Conservation (phyloP, 2,329 filamentous ascomycete species). For the Clarireedia sp. region DNA sequence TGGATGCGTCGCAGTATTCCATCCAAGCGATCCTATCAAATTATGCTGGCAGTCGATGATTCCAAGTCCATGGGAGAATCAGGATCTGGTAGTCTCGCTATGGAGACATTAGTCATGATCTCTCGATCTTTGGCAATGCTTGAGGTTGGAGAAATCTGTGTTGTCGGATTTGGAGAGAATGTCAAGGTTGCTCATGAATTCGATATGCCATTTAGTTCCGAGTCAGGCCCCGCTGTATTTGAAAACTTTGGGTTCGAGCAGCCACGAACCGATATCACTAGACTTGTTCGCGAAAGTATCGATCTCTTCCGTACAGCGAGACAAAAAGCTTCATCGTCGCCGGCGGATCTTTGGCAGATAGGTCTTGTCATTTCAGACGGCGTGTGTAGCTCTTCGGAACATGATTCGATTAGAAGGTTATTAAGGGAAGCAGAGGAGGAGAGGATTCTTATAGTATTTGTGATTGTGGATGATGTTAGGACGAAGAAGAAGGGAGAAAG, state of each 20-base stretch:
- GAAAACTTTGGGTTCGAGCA: constrained; percentile 80
- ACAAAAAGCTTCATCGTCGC: constrained; percentile 39
- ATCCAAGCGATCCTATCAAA: constrained; percentile 91
- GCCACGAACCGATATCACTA: constrained; percentile 75
- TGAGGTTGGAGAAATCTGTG: constrained; percentile 86
- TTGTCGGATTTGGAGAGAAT: constrained; percentile 80
- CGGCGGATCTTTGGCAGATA: constrained; percentile 85
- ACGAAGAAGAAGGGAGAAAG: constrained; percentile 49
- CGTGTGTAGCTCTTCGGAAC: constrained; percentile 72
- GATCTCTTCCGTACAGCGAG: constrained; percentile 74
- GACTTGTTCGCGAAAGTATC: constrained; percentile 69
- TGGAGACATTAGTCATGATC: constrained; percentile 90
- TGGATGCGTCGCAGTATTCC: constrained; percentile 95
- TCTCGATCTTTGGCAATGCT: constrained; percentile 83
- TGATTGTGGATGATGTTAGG: constrained; percentile 71
- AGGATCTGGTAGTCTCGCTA: constrained; percentile 68
- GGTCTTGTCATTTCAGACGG: constrained; percentile 91
- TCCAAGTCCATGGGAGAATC: constrained; percentile 86
- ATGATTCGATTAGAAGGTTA: constrained; percentile 73
- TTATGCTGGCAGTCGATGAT: constrained; percentile 95
- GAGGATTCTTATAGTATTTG: constrained; percentile 95
- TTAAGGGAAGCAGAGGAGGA: constrained; percentile 86
- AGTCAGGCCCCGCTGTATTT: constrained; percentile 76
- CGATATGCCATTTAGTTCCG: constrained; percentile 69
- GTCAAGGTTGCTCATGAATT: constrained; percentile 84